Base-by-base conservation (phyloP, 2,329 filamentous ascomycete genomes). In the Phialocephala subalpina region DNA sequence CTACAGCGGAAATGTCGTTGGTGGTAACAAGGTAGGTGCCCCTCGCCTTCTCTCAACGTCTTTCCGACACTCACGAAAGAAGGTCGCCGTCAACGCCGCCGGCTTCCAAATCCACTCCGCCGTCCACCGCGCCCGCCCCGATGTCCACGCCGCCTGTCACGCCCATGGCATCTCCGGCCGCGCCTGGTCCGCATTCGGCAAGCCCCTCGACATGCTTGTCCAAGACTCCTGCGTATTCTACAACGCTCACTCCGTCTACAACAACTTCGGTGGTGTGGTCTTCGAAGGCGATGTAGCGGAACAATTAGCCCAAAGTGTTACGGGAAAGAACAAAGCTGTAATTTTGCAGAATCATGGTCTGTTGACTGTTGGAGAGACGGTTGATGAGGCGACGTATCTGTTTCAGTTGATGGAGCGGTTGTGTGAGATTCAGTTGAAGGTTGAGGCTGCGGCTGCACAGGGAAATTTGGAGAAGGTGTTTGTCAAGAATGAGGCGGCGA, bases 171-270 rank as follows among this genome's bases (percentile, higher is more conserved):
- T 86, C 52, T 81, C 85, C 69, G 85, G 85, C 8, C 83, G 84
- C 66, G 83, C 87, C 11, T 89, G 89, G 78, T 86, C 84, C 69
- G 78, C 85, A 0, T 82, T 89, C 25, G 87, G 88, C 6, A 83
- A 83, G 66, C 81, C 82, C 6, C 80, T 87, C 45, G 84, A 87
- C 65, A 86, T 84, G 73, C 81, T 85, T 58, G 83, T 83, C 1
- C 85, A 87, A 73, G 85, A 87, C 70, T 78, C 79, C 3, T 86
- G 81, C 66, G 78, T 78, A 1, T 83, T 84, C 69, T 80, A 82
- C 73, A 79, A 83, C 62, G 70, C 74, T 47, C 67, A 69, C 40
- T 69, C 67, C 18, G 65, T 76, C 7, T 76, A 76, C 61, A 74
- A 77, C 33, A 77, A 76, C 66, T 84, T 84, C 68, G 80, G 79